Evolutionary conservation across 1,139 yeast species (phyloP), one percentile per base, ranked within the genome.

Genomic region (Taiozyma sp.): DNA sequence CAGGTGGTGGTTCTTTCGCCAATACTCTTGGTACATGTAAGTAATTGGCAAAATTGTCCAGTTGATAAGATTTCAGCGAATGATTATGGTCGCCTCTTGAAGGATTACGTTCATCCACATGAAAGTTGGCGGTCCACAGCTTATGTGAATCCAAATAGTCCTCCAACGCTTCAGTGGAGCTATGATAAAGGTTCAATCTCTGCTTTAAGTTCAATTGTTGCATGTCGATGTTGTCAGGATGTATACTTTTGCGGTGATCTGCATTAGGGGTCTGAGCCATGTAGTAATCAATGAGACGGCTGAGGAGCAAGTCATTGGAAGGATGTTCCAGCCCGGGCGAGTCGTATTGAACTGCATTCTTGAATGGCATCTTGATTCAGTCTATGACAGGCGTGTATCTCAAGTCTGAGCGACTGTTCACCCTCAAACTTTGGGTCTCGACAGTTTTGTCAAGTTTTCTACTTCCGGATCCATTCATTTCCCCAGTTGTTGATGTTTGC

Each of bases 1-100:
- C 64, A 1, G 78, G 75, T 1, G 73, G 50, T 12, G 68, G 67
- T 12, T 55, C 60, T 40, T 66, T 70, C 1, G 77, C 70, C 46
- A 76, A 65, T 0, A 71, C 45, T 1, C 73, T 67, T 0, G 79
- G 74, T 7, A 66, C 48, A 29, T 58, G 61, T 8, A 54, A 30
- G 40, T 61, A 58, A 34, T 55, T 55, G 30, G 58, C 51, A 16
- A 60, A 55, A 44, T 43, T 51, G 36, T 50, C 41, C 12, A 12
- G 13, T 19, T 38, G 40, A 19, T 22, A 19, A 10, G 40, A 19
- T 10, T 8, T 19, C 24, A 38, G 16, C 14, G 24, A 22, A 9
- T 19, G 22, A 9, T 38, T 12, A 8, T 22, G 40, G 4, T 22
- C 6, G 2, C 19, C 4, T 19, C 24, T 38, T 10, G 40, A 19